Conservation (phyloP, 495 filamentous ascomycete genomes). For the Hypoxylon fragiforme region DNA sequence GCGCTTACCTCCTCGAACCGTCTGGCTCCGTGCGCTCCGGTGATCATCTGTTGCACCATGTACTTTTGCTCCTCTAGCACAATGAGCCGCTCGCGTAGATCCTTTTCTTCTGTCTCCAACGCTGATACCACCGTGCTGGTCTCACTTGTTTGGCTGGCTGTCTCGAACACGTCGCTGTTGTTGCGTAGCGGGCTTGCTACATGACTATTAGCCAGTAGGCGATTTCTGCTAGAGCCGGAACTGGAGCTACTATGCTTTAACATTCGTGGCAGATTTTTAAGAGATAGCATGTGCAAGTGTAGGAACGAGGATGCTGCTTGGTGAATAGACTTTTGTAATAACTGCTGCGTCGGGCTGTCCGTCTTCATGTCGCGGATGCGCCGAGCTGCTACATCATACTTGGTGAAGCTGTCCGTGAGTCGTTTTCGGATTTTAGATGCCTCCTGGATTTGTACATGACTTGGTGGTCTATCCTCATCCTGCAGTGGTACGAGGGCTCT, state of each 20-base stretch:
- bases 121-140: conserved; percentile 66
- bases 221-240: conserved; percentile 39
- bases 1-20: conserved; percentile 89
- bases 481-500: conserved; percentile 64
- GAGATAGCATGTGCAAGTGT: conserved; percentile 87
- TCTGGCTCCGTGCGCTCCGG: conserved; percentile 74
- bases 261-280: conserved; percentile 83
- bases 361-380: conserved; percentile 78
- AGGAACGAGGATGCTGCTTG: conserved; percentile 82
- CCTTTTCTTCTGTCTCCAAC: conserved; percentile 84
- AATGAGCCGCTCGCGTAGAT: conserved; percentile 78
- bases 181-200: conserved; percentile 47
- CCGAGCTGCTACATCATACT: conserved; percentile 84
- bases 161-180: conserved; percentile 55
- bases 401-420: conserved; percentile 85
- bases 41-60: conserved; percentile 87
- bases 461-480: conserved; percentile 59
- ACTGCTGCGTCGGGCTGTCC: conserved; percentile 70
- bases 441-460: conserved; percentile 75
- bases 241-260: conserved; percentile 69
- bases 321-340: conserved; percentile 83
- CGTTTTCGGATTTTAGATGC: conserved; percentile 89
- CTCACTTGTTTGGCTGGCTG: conserved; percentile 62
- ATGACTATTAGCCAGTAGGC: conserved; percentile 42
- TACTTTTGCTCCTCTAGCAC: conserved; percentile 95